Base-by-base conservation (phyloP, 805 yeast genomes). In the Scheffersomyces ergatensis region DNA sequence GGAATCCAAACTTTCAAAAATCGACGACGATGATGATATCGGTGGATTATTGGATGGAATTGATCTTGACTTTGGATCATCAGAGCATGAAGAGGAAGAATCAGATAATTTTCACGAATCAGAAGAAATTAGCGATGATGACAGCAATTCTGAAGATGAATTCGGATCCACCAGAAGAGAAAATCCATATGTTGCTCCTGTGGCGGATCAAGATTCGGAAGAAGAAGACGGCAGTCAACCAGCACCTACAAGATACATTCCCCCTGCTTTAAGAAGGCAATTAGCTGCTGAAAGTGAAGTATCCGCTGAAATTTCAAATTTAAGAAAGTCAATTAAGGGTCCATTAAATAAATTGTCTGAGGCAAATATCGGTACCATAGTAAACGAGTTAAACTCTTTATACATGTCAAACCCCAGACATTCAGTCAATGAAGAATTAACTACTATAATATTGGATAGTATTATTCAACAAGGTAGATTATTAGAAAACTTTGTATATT, bases 261-360 rank as follows among this genome's bases (percentile, higher is more conserved):
- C 99, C 1, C 99, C 98, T 0, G 89, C 96, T 0, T 60, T 85
- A 42, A 76, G 98, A 43, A 73, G 78, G 34, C 74, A 72, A 51
- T 52, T 68, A 56, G 73, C 72, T 0, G 45, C 74, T 43, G 74
- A 71, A 36, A 54, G 55, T 3, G 70, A 65, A 2, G 53, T 46
- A 2, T 61, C 72, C 1, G 56, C 57, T 14, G 80, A 74, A 40
- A 56, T 70, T 6, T 37, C 66, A 2, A 76, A 71, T 27, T 64
- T 90, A 27, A 74, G 76, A 39, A 78, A 81, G 50, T 65, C 79
- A 4, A 75, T 90, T 36, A 93, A 89, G 53, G 90, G 97, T 43
- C 80, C 89, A 1, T 68, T 93, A 53, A 93, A 93, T 60, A 84
- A 82, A 60, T 72, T 93, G n/a, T 85, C 97, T 1, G 98, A 92